Conservation (phyloP, 139 green algal genomes). For the Chlorella vulgaris region DNA sequence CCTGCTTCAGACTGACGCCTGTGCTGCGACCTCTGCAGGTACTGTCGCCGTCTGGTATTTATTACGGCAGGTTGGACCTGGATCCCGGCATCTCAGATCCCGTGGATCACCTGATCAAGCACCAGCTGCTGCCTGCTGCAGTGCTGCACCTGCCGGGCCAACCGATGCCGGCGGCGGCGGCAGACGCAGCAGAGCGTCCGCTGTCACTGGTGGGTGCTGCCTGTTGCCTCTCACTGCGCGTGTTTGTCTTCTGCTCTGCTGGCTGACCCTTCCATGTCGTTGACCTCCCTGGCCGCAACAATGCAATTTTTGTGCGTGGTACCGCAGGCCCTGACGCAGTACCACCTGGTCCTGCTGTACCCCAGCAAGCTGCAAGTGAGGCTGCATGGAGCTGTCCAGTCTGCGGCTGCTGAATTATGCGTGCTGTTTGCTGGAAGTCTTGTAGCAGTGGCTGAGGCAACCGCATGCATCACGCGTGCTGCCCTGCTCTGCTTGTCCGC, state of each 20-base stretch:
- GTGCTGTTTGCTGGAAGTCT: too few relatives aligned
- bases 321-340: conserved; percentile 70
- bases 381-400: conserved; percentile 71
- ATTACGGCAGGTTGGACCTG: conserved; percentile 44
- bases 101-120: conserved; percentile 33
- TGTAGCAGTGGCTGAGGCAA: too few relatives aligned
- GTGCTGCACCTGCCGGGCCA: conserved; percentile 9
- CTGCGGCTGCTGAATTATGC: too few relatives aligned
- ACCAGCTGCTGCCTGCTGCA: conserved; percentile 35
- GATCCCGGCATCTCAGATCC: conserved; percentile 5
- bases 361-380: conserved; percentile 57
- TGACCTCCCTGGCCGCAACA: neutral
- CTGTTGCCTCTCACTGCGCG: neutral
- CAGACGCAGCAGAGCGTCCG: conserved; percentile 19
- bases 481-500: too few relatives aligned
- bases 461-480: too few relatives aligned
- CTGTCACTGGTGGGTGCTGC: conserved; percentile 60
- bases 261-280: neutral
- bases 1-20: too few relatives aligned
- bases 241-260: neutral
- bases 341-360: conserved; percentile 81
- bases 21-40: too few relatives aligned
- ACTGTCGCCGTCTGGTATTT: conserved; percentile 52
- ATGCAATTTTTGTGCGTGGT: neutral
- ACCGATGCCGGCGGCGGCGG: neutral